A percentile compares a stretch with the other conserved stretches of the same genome.
Evolutionary conservation across 2,329 filamentous ascomycete species (phyloP).

Genomic region (Colletotrichum sp.): DNA sequence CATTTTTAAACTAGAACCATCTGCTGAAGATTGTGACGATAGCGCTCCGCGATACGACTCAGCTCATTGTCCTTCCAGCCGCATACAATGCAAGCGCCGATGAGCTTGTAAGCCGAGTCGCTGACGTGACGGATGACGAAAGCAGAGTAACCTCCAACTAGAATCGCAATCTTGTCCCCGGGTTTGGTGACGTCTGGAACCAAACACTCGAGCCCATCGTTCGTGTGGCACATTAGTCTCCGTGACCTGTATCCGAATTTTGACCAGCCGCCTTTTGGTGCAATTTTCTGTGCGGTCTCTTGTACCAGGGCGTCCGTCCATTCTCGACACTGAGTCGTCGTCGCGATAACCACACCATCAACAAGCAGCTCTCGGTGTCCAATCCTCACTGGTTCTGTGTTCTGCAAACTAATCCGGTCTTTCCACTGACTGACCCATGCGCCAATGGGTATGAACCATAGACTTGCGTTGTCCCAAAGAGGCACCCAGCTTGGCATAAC

Average conservation of each 20-base stretch:
- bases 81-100: background rate
- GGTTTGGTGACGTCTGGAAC: background rate
- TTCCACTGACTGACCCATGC: background rate
- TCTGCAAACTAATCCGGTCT: background rate
- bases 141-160: background rate
- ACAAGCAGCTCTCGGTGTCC: background rate
- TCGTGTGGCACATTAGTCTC: background rate
- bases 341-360: background rate
- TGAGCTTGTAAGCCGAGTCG: background rate
- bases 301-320: background rate
- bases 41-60: background rate
- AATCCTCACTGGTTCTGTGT: background rate
- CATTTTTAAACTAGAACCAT: accelerated
- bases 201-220: background rate
- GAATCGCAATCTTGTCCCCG: background rate
- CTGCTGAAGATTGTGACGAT: background rate
- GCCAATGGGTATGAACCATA: background rate
- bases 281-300: background rate
- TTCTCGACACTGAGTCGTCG: background rate
- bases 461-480: background rate
- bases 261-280: background rate
- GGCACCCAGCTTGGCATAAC: background rate
- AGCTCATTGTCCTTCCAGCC: background rate
- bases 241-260: background rate
- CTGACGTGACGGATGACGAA: background rate